Evolutionary conservation across 2,329 filamentous ascomycete species (phyloP).

Genomic region (Davidsoniella eucalypti): DNA sequence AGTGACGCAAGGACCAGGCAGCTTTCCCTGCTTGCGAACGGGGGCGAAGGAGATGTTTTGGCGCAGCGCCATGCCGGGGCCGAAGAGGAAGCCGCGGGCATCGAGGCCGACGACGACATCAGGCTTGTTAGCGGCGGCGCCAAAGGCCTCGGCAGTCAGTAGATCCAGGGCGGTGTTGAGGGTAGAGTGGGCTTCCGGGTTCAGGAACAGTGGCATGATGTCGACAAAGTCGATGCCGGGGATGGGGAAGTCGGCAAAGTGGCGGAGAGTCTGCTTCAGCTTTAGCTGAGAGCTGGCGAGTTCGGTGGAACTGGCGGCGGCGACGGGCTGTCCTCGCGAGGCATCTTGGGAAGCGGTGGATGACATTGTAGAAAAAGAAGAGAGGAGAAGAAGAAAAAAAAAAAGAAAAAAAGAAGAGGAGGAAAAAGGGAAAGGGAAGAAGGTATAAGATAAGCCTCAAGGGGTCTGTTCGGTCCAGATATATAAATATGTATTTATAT

Average conservation of each 20-base stretch:
- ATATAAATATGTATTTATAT: no score
- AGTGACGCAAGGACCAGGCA: constrained; percentile 75
- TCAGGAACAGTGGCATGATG: constrained; percentile 88
- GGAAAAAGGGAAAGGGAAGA: constrained; percentile 2
- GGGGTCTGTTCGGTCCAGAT: no score
- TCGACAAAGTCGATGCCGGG: constrained; percentile 93
- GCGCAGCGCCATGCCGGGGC: constrained; percentile 69
- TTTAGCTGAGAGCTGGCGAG: constrained; percentile 53
- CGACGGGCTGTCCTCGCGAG: constrained; percentile 46
- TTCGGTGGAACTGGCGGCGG: constrained; percentile 45
- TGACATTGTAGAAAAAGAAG: constrained; percentile 14
- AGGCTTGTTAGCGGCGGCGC: constrained; percentile 35
- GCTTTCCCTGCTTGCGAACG: constrained; percentile 87
- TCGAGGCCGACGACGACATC: constrained; percentile 91
- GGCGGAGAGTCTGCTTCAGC: constrained; percentile 58
- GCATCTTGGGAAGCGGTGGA: constrained; percentile 32
- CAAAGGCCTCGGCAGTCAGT: constrained; percentile 50
- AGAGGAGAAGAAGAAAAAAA: constrained; percentile 15
- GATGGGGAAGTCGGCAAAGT: constrained; percentile 82
- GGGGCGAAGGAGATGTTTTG: constrained; percentile 80
- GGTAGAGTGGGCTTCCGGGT: constrained; percentile 53
- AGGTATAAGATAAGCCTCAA: constrained; percentile 4
- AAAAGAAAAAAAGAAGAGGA: background rate
- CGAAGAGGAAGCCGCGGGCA: constrained; percentile 88
- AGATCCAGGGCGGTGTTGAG: constrained; percentile 77